Base-by-base conservation (phyloP, 805 yeast species). In the Candida bentonensis region DNA sequence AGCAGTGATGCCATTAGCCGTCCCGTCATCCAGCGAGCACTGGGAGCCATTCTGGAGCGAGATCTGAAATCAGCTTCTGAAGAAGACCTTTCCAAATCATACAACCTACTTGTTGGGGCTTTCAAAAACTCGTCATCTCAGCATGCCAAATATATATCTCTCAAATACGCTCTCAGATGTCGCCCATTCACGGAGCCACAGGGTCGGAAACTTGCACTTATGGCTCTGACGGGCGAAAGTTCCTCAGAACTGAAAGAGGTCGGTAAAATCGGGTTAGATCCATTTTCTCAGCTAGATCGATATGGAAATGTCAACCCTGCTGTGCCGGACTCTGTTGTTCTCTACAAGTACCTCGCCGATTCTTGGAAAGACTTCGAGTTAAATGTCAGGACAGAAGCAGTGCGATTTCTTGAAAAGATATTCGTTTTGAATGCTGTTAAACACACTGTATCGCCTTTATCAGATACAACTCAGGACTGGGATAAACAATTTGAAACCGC, bases 171-270 rank as follows among this genome's bases (percentile, higher is more conserved):
- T 21, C 80, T 81, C 46, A 64, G 77, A 13, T 65, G 80, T 0
- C 80, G 77, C 53, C 76, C 80, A 0, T 86, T 86, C 51, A 54
- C 66, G 44, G 87, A 85, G 57, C 57, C 82, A 0, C 73, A 74
- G 27, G 83, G 88, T 0, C 66, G 96, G 47, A 53, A 74, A 40
- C 62, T 85, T 30, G 79, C 86, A 55, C 59, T 87, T 17, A 58
- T 79, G 40, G 95, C 87, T 13, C 60, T 83, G 3, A 63, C 73
- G 20, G 54, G 69, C 11, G 59, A 57, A 1, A 82, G 82, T 51
- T 69, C 79, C 45, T 68, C 83, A 2, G 95, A 85, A 51, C 76
- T 84, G 0, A 65, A 79, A 2, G 94, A 86, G 53, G 96, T 86
- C 57, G 81, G 95, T 0, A 60, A 58, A 3, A 76, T 75, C 49